Conservation (phyloP, 208 protist species). For the Wallacemonas rigidus region DNA sequence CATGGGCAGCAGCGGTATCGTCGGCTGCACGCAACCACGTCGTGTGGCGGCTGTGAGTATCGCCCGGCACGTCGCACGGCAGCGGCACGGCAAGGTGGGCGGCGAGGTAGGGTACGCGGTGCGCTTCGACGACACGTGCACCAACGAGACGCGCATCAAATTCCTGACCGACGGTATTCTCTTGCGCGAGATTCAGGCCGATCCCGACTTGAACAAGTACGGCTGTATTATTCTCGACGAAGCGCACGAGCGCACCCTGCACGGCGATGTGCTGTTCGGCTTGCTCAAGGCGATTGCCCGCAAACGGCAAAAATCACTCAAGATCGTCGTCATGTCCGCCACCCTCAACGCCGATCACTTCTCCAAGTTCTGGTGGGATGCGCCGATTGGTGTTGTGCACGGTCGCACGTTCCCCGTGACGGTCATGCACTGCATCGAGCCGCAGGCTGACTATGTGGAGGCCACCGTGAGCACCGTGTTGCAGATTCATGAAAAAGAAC, state of each 20-base stretch:
- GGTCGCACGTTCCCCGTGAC: conserved; percentile 92
- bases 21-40: conserved; percentile 96
- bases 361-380: conserved; percentile 93
- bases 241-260: conserved; percentile 99
- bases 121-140: conserved; percentile 94
- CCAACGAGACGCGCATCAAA: conserved; percentile 86
- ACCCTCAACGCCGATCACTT: conserved; percentile 97
- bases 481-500: conserved; percentile 96
- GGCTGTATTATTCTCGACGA: conserved; percentile 99
- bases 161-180: conserved; percentile 98
- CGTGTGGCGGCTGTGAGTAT: conserved; percentile 97
- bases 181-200: conserved; percentile 94
- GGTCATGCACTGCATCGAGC: conserved; percentile 93
- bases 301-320: conserved; percentile 63
- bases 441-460: conserved; percentile 97
- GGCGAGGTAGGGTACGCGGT: conserved; percentile 93
- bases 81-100: conserved; percentile 82
- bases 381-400: conserved; percentile 90
- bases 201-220: conserved; percentile 94
- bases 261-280: conserved; percentile 92
- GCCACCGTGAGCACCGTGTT: conserved; percentile 96
- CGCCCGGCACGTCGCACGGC: conserved; percentile 91
- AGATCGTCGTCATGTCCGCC: conserved; percentile 97
- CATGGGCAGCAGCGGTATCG: conserved; percentile 39
- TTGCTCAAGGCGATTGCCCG: conserved; percentile 87